These are phyloP conservation scores for Cryptomeria japonica DNA, from an alignment of 75 land plant genomes.

Conservation along the genomic window DNA sequence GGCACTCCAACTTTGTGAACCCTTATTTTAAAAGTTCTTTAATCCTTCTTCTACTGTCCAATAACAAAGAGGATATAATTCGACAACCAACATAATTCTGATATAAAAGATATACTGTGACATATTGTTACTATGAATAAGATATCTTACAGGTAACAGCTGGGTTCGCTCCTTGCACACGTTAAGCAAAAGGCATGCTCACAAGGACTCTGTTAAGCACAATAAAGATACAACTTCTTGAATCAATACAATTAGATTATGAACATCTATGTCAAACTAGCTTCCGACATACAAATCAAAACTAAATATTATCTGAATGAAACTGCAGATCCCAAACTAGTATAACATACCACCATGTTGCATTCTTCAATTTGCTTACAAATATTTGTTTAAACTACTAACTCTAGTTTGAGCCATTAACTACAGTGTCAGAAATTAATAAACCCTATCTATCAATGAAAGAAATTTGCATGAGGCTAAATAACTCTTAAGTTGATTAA, in stretches of 20 bases:
- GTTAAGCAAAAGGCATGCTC: slow-evolving; percentile 56
- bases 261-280: not conserved
- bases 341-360: not conserved
- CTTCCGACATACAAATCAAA: not conserved
- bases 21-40: not conserved
- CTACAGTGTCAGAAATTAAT: not conserved
- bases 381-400: not conserved
- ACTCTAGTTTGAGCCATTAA: not conserved
- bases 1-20: not conserved
- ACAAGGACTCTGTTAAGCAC: slow-evolving; percentile 36
- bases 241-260: not conserved
- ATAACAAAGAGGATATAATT: not conserved
- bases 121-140: not conserved
- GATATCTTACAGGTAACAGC: slow-evolving; percentile 43
- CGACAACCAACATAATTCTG: not conserved
- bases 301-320: not conserved
- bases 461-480: not conserved
- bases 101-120: not conserved
- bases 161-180: slow-evolving; percentile 45
- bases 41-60: not conserved
- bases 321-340: not conserved
- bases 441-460: not conserved
- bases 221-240: not conserved
- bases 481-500: not conserved
- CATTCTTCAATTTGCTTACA: not conserved